Conservation (phyloP, 1,284 basidiomycete species). For the Agroathelia rolfsii region DNA sequence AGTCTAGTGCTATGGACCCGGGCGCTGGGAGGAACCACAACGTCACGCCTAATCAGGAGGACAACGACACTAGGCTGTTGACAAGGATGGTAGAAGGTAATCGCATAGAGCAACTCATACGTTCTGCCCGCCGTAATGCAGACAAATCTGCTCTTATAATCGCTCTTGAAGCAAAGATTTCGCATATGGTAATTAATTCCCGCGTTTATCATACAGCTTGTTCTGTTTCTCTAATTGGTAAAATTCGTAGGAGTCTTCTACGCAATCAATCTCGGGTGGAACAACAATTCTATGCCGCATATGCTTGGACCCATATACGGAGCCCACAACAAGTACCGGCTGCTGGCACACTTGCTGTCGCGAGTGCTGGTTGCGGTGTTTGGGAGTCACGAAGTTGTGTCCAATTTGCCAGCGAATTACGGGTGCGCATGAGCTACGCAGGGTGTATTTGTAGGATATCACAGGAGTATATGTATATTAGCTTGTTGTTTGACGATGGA, state of each 20-base stretch:
- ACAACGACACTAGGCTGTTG: too few species aligned
- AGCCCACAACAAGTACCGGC: slow-evolving; percentile 72
- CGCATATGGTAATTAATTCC: slow-evolving; percentile 39
- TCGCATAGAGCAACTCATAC: too few species aligned
- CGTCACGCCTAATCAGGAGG: too few species aligned
- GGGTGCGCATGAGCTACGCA: slow-evolving; percentile 54
- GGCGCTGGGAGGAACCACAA: too few species aligned
- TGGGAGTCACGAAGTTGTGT: slow-evolving; percentile 71
- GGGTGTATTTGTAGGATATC: slow-evolving; percentile 47
- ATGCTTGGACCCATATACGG: slow-evolving; percentile 64
- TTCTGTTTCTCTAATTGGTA: slow-evolving; percentile 6
- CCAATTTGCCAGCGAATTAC: slow-evolving; percentile 80
- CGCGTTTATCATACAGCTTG: slow-evolving; percentile 1
- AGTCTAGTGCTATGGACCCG: too few species aligned
- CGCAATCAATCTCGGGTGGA: too few species aligned
- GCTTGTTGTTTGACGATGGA: too few species aligned
- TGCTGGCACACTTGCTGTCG: slow-evolving; percentile 80
- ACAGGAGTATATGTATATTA: slow-evolving; percentile 1
- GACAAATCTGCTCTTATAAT: slow-evolving; percentile 36
- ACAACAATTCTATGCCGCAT: slow-evolving; percentile 56
- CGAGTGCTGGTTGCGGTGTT: slow-evolving; percentile 69
- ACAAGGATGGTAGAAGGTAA: too few species aligned
- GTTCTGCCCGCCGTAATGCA: slow-evolving; percentile 35
- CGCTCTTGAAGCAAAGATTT: slow-evolving; percentile 53
- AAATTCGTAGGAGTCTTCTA: slow-evolving; percentile 35